phyloP scores from a whole-genome alignment of 106 monocot species.

The Platanthera guangdongensis region DNA sequence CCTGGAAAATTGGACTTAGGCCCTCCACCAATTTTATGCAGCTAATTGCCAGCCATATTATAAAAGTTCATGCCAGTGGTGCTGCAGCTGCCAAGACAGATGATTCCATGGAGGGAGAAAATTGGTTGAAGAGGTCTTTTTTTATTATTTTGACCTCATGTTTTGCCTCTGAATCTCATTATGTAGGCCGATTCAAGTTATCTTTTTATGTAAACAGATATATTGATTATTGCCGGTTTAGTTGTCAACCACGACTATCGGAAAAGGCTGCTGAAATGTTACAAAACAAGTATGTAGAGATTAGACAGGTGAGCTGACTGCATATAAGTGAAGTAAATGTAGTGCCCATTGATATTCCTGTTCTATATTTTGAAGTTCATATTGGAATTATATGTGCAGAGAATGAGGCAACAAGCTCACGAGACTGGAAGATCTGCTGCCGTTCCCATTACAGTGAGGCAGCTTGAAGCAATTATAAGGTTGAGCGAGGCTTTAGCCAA shows the following conservation, averaged over 20 bases:
- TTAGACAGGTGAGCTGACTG: slow-evolving; percentile 68
- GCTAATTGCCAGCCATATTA: slow-evolving; percentile 91
- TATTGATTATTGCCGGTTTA: slow-evolving; percentile 75
- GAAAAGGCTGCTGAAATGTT: slow-evolving; percentile 93
- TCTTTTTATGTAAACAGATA: slow-evolving; percentile 33
- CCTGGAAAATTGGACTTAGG: background rate
- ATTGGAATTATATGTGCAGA: slow-evolving; percentile 31
- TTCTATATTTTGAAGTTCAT: background rate
- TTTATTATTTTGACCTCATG: background rate
- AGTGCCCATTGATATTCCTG: background rate
- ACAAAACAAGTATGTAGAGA: slow-evolving; percentile 86
- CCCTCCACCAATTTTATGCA: slow-evolving; percentile 14
- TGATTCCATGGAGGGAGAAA: slow-evolving; percentile 63
- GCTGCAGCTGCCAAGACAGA: slow-evolving; percentile 54
- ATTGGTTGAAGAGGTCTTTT: slow-evolving; percentile 87
- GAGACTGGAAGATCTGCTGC: slow-evolving; percentile 82
- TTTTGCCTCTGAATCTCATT: background rate
- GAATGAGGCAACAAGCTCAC: slow-evolving; percentile 92
- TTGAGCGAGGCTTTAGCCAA: slow-evolving; percentile 91
- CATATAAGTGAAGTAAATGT: background rate
- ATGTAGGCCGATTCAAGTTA: background rate
- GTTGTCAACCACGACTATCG: slow-evolving; percentile 71
- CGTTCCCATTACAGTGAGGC: slow-evolving; percentile 95
- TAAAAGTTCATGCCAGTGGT: slow-evolving; percentile 91
- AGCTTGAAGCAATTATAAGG: slow-evolving; percentile 96